phyloP scores from a whole-genome alignment of 768 basidiomycete genomes.

The Lyophyllum decastes region DNA sequence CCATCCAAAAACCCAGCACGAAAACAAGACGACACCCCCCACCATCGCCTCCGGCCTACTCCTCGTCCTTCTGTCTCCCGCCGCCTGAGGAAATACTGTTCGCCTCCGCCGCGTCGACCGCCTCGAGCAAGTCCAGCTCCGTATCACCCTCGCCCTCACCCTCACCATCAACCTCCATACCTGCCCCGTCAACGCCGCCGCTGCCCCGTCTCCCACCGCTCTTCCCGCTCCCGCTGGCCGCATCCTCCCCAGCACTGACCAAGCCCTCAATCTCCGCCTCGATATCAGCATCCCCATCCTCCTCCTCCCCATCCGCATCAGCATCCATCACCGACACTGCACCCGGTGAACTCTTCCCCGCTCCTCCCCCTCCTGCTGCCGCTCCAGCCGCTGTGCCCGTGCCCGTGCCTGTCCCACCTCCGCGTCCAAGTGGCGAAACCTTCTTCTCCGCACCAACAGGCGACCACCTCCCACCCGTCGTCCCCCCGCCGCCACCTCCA shows the following conservation, averaged over 20 bases:
- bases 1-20: neutral
- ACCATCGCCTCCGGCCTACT: neutral
- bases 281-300: conserved; percentile 39
- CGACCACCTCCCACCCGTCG: neutral
- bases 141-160: conserved; percentile 34
- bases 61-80: conserved; percentile 26
- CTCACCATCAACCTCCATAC: conserved; percentile 7
- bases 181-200: too few relatives aligned
- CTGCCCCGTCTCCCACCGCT: too few relatives aligned
- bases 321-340: conserved; percentile 18
- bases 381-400: too few relatives aligned
- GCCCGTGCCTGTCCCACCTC: too few relatives aligned
- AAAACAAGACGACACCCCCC: too few relatives aligned
- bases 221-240: neutral
- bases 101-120: conserved; percentile 51
- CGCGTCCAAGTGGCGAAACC: neutral
- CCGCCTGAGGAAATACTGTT: conserved; percentile 33
- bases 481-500: too few relatives aligned
- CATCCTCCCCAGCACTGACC: conserved; percentile 12
- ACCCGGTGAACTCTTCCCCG: neutral
- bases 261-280: conserved; percentile 26
- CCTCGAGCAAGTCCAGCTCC: conserved; percentile 49
- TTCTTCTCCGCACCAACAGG: neutral
- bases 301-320: conserved; percentile 34
- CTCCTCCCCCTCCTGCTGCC: neutral